A percentile compares a stretch with the other conserved stretches of the same genome.
Evolutionary conservation across 1,284 basidiomycete genomes (phyloP).

Genomic region (Sutorius eximius): DNA sequence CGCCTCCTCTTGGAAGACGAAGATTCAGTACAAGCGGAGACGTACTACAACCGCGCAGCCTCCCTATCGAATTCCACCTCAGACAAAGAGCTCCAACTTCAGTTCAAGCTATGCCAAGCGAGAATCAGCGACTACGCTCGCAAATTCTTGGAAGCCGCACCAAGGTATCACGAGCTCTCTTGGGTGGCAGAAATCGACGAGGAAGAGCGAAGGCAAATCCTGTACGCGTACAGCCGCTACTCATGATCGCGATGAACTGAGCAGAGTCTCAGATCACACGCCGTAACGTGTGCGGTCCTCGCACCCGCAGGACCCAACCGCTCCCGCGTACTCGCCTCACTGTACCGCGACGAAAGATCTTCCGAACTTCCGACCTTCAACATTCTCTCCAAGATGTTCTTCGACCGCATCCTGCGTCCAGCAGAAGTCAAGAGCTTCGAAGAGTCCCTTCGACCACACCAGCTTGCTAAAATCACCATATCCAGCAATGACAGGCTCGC

Average conservation of each 20-base stretch:
- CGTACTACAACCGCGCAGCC: conserved; percentile 95
- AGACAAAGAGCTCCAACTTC: conserved; percentile 75
- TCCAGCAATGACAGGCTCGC: conserved; percentile 77
- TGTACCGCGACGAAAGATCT: conserved; percentile 93
- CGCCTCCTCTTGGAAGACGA: conserved; percentile 94
- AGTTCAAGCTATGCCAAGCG: conserved; percentile 89
- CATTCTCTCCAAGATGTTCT: conserved; percentile 96
- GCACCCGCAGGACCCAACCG: conserved; percentile 96
- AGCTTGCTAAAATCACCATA: conserved; percentile 85
- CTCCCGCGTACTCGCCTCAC: conserved; percentile 85
- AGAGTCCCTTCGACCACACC: conserved; percentile 84
- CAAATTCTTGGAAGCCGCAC: conserved; percentile 94
- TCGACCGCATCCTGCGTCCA: conserved; percentile 92
- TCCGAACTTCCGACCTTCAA: conserved; percentile 77
- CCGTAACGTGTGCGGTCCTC: conserved; percentile 95
- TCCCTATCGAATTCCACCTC: conserved; percentile 78
- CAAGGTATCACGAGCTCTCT: conserved; percentile 91
- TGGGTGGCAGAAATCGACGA: conserved; percentile 88
- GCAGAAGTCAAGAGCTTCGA: conserved; percentile 91
- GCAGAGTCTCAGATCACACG: conserved; percentile 66
- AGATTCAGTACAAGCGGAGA: conserved; percentile 91
- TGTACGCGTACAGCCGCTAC: conserved; percentile 51
- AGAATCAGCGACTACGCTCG: conserved; percentile 90
- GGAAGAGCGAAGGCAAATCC: conserved; percentile 82
- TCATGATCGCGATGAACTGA: background rate